Evolutionary conservation across 1,284 basidiomycete genomes (phyloP).

Genomic region (Ganoderma multipileum): DNA sequence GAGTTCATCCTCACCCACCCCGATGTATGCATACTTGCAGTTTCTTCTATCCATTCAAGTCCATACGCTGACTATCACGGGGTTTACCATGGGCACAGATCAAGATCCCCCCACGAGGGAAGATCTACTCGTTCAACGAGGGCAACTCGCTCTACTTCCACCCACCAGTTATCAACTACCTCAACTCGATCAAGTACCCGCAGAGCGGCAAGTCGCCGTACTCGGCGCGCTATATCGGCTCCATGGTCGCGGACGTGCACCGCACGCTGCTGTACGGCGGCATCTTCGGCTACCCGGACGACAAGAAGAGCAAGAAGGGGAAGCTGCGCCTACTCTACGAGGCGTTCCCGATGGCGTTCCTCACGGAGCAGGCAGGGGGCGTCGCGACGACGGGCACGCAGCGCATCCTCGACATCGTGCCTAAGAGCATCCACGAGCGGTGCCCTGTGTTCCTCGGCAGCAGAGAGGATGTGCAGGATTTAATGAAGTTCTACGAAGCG

Average conservation of each 20-base stretch:
- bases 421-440: slow-evolving; percentile 91
- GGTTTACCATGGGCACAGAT: slow-evolving; percentile 59
- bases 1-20: slow-evolving; percentile 99
- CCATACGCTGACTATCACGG: neutral
- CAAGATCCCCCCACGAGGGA: slow-evolving; percentile 91
- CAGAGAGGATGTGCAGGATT: slow-evolving; percentile 92
- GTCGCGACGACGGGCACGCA: slow-evolving; percentile 93
- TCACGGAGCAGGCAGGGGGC: slow-evolving; percentile 97
- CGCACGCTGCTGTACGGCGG: slow-evolving; percentile 97
- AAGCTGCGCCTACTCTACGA: slow-evolving; percentile 97
- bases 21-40: slow-evolving; percentile 59
- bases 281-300: slow-evolving; percentile 98
- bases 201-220: slow-evolving; percentile 80
- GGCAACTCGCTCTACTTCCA: slow-evolving; percentile 97
- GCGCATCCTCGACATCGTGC: slow-evolving; percentile 93
- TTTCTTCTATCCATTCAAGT: too few relatives aligned
- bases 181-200: slow-evolving; percentile 96
- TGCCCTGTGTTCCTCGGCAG: slow-evolving; percentile 95
- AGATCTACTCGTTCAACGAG: slow-evolving; percentile 99
- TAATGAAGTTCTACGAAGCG: slow-evolving; percentile 78
- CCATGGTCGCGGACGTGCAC: slow-evolving; percentile 99
- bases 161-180: slow-evolving; percentile 84
- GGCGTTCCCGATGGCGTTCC: slow-evolving; percentile 99
- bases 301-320: slow-evolving; percentile 97
- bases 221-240: slow-evolving; percentile 96